Base-by-base conservation (phyloP, 768 basidiomycete species). In the Serendipita sp. region DNA sequence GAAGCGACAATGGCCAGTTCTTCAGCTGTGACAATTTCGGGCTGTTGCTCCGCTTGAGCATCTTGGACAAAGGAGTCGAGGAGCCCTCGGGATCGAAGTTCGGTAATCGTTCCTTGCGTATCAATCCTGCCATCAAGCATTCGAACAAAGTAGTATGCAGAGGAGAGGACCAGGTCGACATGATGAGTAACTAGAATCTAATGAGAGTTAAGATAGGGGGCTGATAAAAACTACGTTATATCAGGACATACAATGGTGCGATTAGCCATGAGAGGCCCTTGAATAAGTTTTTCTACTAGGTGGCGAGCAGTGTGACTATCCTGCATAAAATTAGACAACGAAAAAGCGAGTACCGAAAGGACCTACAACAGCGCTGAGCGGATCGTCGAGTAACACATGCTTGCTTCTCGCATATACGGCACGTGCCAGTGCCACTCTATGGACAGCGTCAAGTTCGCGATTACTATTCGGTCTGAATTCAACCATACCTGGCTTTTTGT, bases 121-220 rank as follows among this genome's bases (percentile, higher is more conserved):
- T 90, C 88, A 62, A 91, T 83, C 13, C 88, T 82, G 2, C 89
- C 90, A 69, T 91, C 88, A 1, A 88, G 77, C 80, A 91, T 85
- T 31, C 87, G 82, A 4, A 91, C 78, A 2, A 91, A 74, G 68
- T 89, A 89, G 68, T 84, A 70, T 0, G 86, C 81, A 0, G 82
- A 84, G 0, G 88, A 85, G 4, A 90, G 79, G 16, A 91, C 84
- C 0, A 93, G 80, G 60, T 91, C 87, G 31, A 91, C 84, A 69
- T 91, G 89, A 66, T 92, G 90, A 0, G 88, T 89, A 40, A 92
- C 88, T 23, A 77, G 65, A 37, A 76, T 69, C 67, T 66, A 37
- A 16, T 31, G 23, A 37, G 36, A 11, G 34, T 6, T 40, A 13
- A 3, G 53, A 37, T 34, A 43, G 11, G 34, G 62, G 45, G 66